phyloP scores from a whole-genome alignment of 139 green algal genomes.

The Nannochloris sp. region DNA sequence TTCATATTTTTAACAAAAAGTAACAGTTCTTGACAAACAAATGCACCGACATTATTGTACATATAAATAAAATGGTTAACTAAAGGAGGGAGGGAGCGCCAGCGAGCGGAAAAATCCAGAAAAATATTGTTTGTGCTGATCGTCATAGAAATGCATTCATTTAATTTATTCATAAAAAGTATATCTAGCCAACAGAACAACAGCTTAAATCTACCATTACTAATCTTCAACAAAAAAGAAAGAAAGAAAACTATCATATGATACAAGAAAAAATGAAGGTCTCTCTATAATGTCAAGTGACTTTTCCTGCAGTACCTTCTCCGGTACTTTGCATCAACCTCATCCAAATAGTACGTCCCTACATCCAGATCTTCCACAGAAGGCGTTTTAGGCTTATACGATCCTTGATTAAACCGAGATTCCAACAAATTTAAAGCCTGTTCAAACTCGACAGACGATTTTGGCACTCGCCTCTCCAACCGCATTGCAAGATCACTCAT shows the following conservation, averaged over 20 bases:
- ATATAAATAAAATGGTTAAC: not conserved
- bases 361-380: slow-evolving; percentile 26
- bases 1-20: not conserved
- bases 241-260: too few relatives aligned
- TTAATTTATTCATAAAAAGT: too few relatives aligned
- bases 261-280: too few relatives aligned
- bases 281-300: too few relatives aligned
- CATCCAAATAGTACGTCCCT: slow-evolving; percentile 51
- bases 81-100: too few relatives aligned
- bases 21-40: not conserved
- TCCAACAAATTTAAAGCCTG: slow-evolving; percentile 28
- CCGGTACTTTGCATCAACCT: slow-evolving; percentile 51
- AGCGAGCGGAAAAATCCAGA: too few relatives aligned
- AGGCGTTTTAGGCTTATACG: slow-evolving; percentile 18
- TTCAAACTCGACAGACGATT: slow-evolving; percentile 32
- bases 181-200: too few relatives aligned
- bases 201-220: too few relatives aligned
- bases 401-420: slow-evolving; percentile 14
- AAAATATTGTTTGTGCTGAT: too few relatives aligned
- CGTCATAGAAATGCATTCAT: too few relatives aligned
- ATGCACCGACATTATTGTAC: not conserved
- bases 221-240: too few relatives aligned
- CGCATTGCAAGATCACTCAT: slow-evolving; percentile 12
- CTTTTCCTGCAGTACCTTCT: slow-evolving; percentile 42
- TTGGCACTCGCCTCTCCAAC: not conserved